A percentile compares a stretch with the other conserved stretches of the same genome.
Evolutionary conservation across 345 rosid genomes (phyloP).

Genomic region (Populus alba): DNA sequence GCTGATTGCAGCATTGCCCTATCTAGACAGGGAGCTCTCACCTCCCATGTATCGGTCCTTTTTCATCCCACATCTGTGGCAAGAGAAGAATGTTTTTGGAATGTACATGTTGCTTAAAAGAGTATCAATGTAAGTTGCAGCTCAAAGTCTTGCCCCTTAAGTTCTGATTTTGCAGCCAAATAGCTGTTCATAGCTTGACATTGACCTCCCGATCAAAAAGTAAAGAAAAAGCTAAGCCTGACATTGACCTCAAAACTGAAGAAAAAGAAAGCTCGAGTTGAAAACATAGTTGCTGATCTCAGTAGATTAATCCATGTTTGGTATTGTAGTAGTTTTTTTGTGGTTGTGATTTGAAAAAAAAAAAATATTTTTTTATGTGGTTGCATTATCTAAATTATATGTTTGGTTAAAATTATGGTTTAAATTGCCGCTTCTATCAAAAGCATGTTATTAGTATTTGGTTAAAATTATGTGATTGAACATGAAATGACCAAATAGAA

Average conservation of each 20-base stretch:
- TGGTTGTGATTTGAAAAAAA: too few relatives aligned
- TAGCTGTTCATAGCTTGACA: neutral
- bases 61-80: conserved; percentile 87
- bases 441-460: too few relatives aligned
- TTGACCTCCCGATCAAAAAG: neutral
- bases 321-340: too few relatives aligned
- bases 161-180: neutral
- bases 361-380: too few relatives aligned
- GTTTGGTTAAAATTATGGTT: too few relatives aligned
- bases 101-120: conserved; percentile 67
- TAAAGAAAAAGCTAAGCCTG: neutral
- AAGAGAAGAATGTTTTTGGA: conserved; percentile 81
- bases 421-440: too few relatives aligned
- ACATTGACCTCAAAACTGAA: neutral
- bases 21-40: conserved; percentile 87
- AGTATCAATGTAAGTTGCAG: conserved; percentile 7
- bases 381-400: too few relatives aligned
- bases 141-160: neutral
- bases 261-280: neutral
- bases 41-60: conserved; percentile 80
- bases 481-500: too few relatives aligned
- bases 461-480: too few relatives aligned
- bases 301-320: too few relatives aligned
- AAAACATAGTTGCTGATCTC: neutral
- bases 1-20: conserved; percentile 77